A percentile compares a stretch with the other conserved stretches of the same genome.
phyloP scores from a whole-genome alignment of 1,139 yeast genomes.

The Pichia sp. region DNA sequence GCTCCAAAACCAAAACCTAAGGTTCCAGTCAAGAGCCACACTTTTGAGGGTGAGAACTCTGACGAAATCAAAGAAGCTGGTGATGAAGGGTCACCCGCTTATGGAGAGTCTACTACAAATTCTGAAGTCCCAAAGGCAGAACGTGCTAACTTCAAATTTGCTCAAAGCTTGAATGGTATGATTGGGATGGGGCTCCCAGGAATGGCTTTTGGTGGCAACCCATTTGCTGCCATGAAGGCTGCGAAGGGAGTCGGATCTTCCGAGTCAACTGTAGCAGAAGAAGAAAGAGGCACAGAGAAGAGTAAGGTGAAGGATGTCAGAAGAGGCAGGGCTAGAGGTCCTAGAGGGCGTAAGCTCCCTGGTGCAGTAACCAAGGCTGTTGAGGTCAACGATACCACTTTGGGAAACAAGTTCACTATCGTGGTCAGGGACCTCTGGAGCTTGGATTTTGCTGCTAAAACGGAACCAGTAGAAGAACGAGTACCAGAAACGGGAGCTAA shows the following conservation, averaged over 20 bases:
- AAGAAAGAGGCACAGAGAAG: constrained; percentile 15
- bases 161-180: constrained; percentile 53
- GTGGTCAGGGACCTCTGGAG: constrained; percentile 40
- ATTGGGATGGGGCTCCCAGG: constrained; percentile 65
- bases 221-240: constrained; percentile 12
- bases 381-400: constrained; percentile 35
- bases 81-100: constrained; percentile 1
- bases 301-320: constrained; percentile 34
- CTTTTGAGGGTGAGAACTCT: not conserved
- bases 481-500: not conserved
- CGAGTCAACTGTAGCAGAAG: constrained; percentile 19
- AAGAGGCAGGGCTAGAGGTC: constrained; percentile 64
- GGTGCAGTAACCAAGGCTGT: constrained; percentile 49
- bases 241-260: constrained; percentile 14
- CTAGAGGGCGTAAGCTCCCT: constrained; percentile 75
- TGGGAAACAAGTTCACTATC: constrained; percentile 32
- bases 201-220: constrained; percentile 35
- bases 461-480: not conserved
- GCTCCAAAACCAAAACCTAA: constrained; percentile 22
- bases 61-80: not conserved
- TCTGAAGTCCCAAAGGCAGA: constrained; percentile 16
- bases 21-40: constrained; percentile 13
- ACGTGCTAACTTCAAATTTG: constrained; percentile 40
- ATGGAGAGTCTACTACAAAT: not conserved
- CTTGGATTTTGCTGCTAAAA: constrained; percentile 2